phyloP scores from a whole-genome alignment of 306 rosid genomes.

The Casuarina equisetifolia region DNA sequence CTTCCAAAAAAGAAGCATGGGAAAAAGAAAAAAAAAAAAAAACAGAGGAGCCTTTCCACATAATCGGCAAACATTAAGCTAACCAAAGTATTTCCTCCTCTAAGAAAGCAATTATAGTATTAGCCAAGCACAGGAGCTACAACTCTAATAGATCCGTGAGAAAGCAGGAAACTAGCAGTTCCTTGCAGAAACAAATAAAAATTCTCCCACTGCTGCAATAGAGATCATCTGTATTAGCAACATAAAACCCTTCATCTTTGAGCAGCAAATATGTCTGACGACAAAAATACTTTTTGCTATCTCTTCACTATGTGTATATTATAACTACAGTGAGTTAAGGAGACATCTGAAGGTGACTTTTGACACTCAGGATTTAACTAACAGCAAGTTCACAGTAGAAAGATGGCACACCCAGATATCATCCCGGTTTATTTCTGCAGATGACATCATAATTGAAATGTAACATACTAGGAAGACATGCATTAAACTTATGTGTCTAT shows the following conservation, averaged over 20 bases:
- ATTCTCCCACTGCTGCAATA: background rate
- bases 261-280: background rate
- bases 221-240: background rate
- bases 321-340: background rate
- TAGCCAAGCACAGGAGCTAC: background rate
- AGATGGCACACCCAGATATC: no score
- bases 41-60: background rate
- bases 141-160: background rate
- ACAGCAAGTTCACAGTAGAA: background rate
- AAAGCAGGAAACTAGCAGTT: background rate
- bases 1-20: background rate
- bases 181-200: background rate
- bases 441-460: background rate
- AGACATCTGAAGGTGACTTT: background rate
- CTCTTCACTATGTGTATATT: background rate
- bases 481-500: no score
- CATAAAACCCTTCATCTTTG: slow-evolving; percentile 1
- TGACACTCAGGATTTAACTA: background rate
- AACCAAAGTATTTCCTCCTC: background rate
- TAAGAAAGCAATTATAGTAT: background rate
- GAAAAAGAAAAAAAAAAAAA: background rate
- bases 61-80: background rate
- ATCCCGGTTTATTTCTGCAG: background rate
- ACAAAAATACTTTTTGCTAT: background rate
- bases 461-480: no score